Conservation (phyloP, 768 basidiomycete genomes). For the Termitomyces sp. region DNA sequence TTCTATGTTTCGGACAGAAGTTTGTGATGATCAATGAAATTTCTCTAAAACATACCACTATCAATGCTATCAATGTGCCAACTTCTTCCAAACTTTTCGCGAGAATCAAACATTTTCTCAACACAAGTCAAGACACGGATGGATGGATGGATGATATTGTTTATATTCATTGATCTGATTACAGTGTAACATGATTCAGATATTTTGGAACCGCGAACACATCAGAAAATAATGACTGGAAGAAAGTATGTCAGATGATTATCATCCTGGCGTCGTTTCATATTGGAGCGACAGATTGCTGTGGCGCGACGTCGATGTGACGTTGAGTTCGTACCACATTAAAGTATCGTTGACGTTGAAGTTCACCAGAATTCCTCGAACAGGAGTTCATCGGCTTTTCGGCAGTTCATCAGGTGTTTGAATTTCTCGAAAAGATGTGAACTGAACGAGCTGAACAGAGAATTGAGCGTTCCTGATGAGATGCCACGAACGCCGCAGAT, state of each 20-base stretch:
- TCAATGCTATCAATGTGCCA: not conserved
- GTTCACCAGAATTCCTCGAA: too few species aligned
- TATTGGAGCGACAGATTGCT: not conserved
- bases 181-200: not conserved
- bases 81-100: not conserved
- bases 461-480: too few species aligned
- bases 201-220: not conserved
- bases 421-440: too few species aligned
- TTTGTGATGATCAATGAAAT: not conserved
- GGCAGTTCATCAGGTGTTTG: too few species aligned
- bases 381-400: too few species aligned
- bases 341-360: not conserved
- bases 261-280: not conserved
- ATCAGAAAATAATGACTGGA: not conserved
- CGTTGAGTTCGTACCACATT: not conserved
- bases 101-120: not conserved
- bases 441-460: too few species aligned
- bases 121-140: not conserved
- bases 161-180: not conserved
- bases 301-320: not conserved
- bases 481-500: not conserved
- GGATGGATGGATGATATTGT: too few species aligned
- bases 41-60: not conserved
- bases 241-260: not conserved
- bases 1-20: not conserved